Conservation (phyloP, 257 asterid species). For the Solanum habrochaites region DNA sequence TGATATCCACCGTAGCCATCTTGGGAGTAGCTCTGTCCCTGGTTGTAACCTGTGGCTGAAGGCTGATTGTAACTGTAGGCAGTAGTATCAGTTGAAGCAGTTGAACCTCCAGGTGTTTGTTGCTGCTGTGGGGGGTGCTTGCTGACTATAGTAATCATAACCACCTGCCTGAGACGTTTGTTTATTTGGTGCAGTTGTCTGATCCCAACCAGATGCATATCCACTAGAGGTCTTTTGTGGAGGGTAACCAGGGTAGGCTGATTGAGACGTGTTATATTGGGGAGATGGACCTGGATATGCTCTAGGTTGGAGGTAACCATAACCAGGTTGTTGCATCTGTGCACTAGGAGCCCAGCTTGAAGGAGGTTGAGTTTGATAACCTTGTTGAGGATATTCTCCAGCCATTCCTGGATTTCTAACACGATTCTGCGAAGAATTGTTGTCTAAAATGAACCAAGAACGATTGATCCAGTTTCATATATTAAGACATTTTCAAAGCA, state of each 20-base stretch:
- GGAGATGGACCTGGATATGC: constrained; percentile 64
- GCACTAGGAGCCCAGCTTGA: constrained; percentile 63
- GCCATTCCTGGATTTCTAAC: constrained; percentile 52
- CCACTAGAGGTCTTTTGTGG: constrained; percentile 58
- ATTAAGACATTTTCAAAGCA: neutral
- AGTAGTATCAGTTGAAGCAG: constrained; percentile 34
- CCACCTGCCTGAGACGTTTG: constrained; percentile 36
- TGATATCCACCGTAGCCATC: constrained; percentile 61
- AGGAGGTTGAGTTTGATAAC: constrained; percentile 74
- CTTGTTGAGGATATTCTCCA: constrained; percentile 79
- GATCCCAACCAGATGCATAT: constrained; percentile 72
- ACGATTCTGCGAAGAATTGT: constrained; percentile 70
- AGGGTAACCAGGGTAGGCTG: constrained; percentile 52
- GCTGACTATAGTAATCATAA: constrained; percentile 74
- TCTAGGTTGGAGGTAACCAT: constrained; percentile 63
- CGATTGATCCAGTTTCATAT: neutral
- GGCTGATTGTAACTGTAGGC: constrained; percentile 38
- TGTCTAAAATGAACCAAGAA: constrained; percentile 32
- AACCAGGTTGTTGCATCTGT: constrained; percentile 65
- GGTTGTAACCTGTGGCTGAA: constrained; percentile 39
- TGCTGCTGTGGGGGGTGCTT: constrained; percentile 53
- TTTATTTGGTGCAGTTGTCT: constrained; percentile 48
- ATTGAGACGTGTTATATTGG: constrained; percentile 54
- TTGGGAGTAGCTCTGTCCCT: constrained; percentile 69
- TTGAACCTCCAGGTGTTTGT: constrained; percentile 28